These are phyloP conservation scores for Mucor piriformis DNA, from an alignment of 371 early-diverging fungal species.

Conservation along the genomic window DNA sequence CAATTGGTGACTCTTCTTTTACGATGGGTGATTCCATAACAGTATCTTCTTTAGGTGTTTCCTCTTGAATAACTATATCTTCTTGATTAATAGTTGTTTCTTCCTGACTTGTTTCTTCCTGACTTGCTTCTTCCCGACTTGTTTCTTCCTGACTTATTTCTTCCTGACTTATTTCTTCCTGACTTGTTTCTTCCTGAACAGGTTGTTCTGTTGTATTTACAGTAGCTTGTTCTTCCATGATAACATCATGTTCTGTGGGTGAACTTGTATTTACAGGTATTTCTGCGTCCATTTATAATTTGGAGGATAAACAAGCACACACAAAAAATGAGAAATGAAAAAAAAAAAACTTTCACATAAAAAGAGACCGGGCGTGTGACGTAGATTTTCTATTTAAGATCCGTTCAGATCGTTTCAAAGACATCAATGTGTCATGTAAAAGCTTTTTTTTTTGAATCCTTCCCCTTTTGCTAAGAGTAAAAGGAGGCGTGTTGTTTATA, in stretches of 20 bases:
- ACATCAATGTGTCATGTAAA: not conserved
- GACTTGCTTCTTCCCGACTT: no score
- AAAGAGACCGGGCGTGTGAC: not conserved
- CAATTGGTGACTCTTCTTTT: not conserved
- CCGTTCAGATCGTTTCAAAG: not conserved
- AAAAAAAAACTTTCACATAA: not conserved
- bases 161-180: no score
- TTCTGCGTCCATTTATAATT: constrained; percentile 3
- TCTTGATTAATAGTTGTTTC: not conserved
- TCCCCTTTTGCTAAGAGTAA: not conserved
- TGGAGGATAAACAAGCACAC: not conserved
- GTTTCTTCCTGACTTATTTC: no score
- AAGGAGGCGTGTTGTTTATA: not conserved
- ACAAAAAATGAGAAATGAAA: not conserved
- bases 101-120: no score
- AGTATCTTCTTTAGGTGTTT: not conserved
- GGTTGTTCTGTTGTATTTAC: not conserved
- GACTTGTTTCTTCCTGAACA: no score
- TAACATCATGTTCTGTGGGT: constrained; percentile 1
- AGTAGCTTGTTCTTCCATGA: not conserved
- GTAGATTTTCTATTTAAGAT: not conserved
- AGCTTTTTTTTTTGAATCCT: not conserved
- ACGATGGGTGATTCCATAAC: not conserved
- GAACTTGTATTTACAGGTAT: constrained; percentile 2
- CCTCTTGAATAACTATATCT: no score